A percentile compares a stretch with the other conserved stretches of the same genome.
phyloP scores from a whole-genome alignment of 2,329 filamentous ascomycete genomes.

The Sphaerulina musiva region DNA sequence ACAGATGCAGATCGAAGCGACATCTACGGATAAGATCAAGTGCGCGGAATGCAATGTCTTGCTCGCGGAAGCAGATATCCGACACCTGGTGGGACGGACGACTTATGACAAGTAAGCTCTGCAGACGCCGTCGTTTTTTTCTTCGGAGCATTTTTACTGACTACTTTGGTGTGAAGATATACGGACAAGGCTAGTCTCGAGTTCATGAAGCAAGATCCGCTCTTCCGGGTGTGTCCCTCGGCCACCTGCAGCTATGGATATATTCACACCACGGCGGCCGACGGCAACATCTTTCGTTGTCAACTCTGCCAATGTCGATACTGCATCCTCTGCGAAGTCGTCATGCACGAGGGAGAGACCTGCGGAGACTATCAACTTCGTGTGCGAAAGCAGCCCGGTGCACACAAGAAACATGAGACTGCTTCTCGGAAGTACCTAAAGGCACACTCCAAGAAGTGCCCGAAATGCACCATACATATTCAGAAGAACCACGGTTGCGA shows the following conservation, averaged over 20 bases:
- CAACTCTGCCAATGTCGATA: conserved; percentile 6
- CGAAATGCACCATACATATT: conserved; percentile 19
- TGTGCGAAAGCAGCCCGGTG: neutral
- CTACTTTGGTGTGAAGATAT: neutral
- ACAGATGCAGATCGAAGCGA: neutral
- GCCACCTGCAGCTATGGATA: conserved; percentile 4
- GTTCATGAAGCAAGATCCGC: conserved; percentile 5
- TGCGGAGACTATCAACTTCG: conserved; percentile 7
- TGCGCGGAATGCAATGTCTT: neutral
- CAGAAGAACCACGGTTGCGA: conserved; percentile 22
- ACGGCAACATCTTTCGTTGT: conserved; percentile 14
- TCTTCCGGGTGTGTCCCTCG: conserved; percentile 1
- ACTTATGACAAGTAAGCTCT: neutral
- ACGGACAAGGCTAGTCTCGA: conserved; percentile 5
- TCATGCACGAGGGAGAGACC: conserved; percentile 11
- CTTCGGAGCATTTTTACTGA: neutral
- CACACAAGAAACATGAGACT: neutral
- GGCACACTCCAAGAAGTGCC: conserved; percentile 16
- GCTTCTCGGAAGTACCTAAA: neutral
- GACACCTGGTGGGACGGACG: neutral
- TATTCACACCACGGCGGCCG: conserved; percentile 6
- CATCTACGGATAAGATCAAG: neutral
- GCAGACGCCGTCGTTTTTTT: too few relatives aligned
- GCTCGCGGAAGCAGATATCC: neutral
- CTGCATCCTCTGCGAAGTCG: conserved; percentile 11